Base-by-base conservation (phyloP, 202 grass and related monocot species). In the Dendrocalamus latiflorus region DNA sequence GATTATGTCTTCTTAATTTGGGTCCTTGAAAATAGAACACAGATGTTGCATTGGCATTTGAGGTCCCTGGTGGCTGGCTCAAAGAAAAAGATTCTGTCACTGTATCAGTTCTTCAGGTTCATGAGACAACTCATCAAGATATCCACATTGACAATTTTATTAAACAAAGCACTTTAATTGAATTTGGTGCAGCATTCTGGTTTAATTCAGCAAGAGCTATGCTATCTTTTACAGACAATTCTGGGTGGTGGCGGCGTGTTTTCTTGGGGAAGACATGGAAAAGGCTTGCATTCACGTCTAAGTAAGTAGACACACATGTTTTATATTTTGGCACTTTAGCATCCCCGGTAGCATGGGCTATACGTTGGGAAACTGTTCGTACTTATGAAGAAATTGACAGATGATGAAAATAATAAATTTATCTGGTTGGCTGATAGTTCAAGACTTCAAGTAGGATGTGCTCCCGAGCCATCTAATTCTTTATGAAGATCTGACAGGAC, bases 191-290 rank as follows among this genome's bases (percentile, higher is more conserved):
- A 8, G 2, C n/a, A 28, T 68, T 72, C 34, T 26, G 12, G 30
- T 74, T 77, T 76, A 30, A 42, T 36, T 84, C 49, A 72, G 36
- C 65, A 21, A 72, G 14, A 30, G 38, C 1, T 55, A 16, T 83
- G 36, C 42, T 30, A 17, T 68, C 45, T 79, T 77, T 56, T 72
- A 59, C 78, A 94, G 95, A 79, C 90, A 28, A 80, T 98, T 86
- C 88, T 98, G 56, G 92, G 95, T 81, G 95, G 95, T 4, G 90
- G 90, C 51, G 95, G 92, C 28, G 60, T 81, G 4, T 91, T 88
- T 91, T 85, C 95, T 72, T 90, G 92, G 88, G 95, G 92, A 67
- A 94, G 95, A 38, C 85, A 88, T 65, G 95, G 95, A 86, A 98
- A 94, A 84, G 95, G 95, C 63, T 88, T 94, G 89, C 83, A 93